Conservation (phyloP, 768 basidiomycete genomes). For the Rossbeevera mucosa region DNA sequence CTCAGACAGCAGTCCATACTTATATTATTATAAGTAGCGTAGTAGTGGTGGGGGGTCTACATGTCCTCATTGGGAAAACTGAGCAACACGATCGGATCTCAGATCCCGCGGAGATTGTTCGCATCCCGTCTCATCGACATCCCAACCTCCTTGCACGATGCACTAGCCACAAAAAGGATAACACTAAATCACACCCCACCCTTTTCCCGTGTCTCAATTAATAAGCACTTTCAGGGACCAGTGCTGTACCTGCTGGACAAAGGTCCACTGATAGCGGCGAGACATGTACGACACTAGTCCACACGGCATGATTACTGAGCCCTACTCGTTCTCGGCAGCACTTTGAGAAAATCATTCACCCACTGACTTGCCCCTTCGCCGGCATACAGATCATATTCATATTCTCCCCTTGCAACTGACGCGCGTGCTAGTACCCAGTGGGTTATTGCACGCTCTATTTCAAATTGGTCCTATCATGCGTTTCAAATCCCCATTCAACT, state of each 20-base stretch:
- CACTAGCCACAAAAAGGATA: neutral
- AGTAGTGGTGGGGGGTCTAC: neutral
- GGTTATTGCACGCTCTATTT: neutral
- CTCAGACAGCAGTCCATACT: too few relatives aligned
- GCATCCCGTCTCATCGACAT: neutral
- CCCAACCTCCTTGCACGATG: slow-evolving; percentile 13
- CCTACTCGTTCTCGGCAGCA: neutral
- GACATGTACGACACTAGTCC: neutral
- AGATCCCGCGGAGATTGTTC: slow-evolving; percentile 25
- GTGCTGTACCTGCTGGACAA: neutral
- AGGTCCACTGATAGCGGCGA: neutral
- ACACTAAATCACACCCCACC: neutral
- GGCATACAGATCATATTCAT: neutral
- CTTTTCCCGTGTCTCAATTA: neutral
- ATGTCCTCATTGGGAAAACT: neutral
- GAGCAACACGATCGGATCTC: slow-evolving; percentile 28
- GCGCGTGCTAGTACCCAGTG: neutral
- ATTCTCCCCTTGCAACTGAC: neutral
- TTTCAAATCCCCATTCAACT: neutral
- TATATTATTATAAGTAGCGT: slow-evolving; percentile 11
- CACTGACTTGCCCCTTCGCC: neutral
- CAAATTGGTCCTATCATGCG: neutral
- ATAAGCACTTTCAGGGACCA: neutral
- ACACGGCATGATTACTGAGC: neutral
- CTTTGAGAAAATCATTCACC: neutral